Conservation (phyloP, 257 asterid genomes). For the Solanum arcanum region DNA sequence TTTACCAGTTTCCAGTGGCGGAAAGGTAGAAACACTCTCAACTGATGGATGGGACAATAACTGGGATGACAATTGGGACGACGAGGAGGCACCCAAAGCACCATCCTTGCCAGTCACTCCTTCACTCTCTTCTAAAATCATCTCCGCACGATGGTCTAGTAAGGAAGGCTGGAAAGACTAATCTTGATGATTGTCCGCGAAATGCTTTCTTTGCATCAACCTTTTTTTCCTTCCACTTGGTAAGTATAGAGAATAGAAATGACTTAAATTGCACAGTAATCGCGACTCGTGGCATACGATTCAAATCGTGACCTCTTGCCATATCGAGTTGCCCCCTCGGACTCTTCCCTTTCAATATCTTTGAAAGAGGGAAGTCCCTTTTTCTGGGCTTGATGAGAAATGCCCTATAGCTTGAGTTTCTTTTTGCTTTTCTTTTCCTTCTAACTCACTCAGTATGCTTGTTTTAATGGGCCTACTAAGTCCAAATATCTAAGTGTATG, state of each 20-base stretch:
- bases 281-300: background rate
- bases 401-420: background rate
- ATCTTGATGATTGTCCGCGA: background rate
- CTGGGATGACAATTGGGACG: conserved; percentile 87
- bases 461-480: background rate
- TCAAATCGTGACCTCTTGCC: background rate
- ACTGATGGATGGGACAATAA: conserved; percentile 68
- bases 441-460: background rate
- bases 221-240: background rate
- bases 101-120: conserved; percentile 57
- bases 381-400: background rate
- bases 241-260: conserved; percentile 1
- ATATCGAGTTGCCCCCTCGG: background rate
- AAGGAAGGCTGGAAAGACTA: conserved; percentile 84
- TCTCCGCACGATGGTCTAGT: conserved; percentile 38
- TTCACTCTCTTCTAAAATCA: conserved; percentile 39
- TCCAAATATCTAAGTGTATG: background rate
- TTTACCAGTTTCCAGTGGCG: conserved; percentile 52
- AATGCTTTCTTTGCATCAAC: background rate
- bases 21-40: conserved; percentile 18
- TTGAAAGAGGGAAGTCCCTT: background rate
- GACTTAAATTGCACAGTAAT: background rate
- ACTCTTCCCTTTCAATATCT: background rate
- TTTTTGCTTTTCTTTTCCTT: background rate
- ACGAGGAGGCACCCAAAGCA: conserved; percentile 61